Evolutionary conservation across 2,329 filamentous ascomycete genomes (phyloP), one percentile per base, ranked within the genome.

Genomic region (Pseudogymnoascus sp.): DNA sequence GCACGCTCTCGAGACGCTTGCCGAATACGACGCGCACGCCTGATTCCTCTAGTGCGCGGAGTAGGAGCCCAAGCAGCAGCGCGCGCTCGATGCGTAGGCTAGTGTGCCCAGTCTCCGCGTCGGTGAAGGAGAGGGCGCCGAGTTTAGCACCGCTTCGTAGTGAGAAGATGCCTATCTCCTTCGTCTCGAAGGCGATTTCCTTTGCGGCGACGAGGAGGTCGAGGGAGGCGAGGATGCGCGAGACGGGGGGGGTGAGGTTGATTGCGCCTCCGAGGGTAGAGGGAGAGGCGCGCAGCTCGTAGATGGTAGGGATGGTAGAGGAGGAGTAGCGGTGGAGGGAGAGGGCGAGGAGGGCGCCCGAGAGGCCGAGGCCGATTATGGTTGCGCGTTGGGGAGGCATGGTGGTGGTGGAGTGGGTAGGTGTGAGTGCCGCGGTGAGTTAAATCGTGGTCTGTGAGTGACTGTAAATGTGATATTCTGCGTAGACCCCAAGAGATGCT

Each of bases 331-430:
- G 77, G 38, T 75, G 76, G 60, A 81, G 73, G 11, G 79, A 74
- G 45, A 82, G 72, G 16, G 82, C 80, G 45, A 79, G 77, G 14
- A 78, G 73, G 28, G 82, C 75, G 38, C 81, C 81, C 16, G 80
- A 76, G 25, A 82, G 79, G 23, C 81, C 80, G 6, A 78, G 80
- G 39, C 81, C 81, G 52, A 83, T 72, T 62, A 83, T 77, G 66
- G 45, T 30, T 52, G 45, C 25, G 45, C n/a, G 45, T 52, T 52
- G 45, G 7, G 42, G 22, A 28, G 25, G 45, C 45, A 52, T 52
- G n/a, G 3, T 19, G 36, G 14, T 19, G 36, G 36, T 45, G 8
- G 5, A 14, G 22, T 45, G n/a, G n/a, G n/a, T n/a, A n/a, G n/a
- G n/a, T n/a, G n/a, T n/a, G n/a, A n/a, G n/a, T 25, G 25, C 25